Percentiles rank a stretch among this genome's conserved stretches.
Evolutionary conservation across 2,329 filamentous ascomycete genomes (phyloP).

Genomic region (Botrytis galanthina): DNA sequence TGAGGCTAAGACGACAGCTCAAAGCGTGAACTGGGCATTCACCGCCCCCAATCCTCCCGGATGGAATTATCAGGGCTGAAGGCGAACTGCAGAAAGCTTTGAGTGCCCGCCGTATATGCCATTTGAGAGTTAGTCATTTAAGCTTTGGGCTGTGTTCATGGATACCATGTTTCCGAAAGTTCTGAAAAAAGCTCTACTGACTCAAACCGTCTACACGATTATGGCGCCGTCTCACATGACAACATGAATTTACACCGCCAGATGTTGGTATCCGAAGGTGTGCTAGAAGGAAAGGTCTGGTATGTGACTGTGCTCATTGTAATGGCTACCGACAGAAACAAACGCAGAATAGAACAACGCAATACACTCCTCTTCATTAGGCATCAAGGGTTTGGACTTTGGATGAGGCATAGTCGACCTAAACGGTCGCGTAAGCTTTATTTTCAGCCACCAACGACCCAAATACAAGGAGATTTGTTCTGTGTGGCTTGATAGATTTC

Average conservation of each 20-base stretch:
- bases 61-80: slow-evolving; percentile 18
- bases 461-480: slow-evolving; percentile 12
- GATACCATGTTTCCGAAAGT: slow-evolving; percentile 15
- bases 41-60: slow-evolving; percentile 12
- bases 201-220: slow-evolving; percentile 18
- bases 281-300: slow-evolving; percentile 20
- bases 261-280: slow-evolving; percentile 34
- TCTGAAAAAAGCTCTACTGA: slow-evolving; percentile 14
- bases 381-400: slow-evolving; percentile 27
- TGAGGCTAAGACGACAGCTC: slow-evolving; percentile 9
- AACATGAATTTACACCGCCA: slow-evolving; percentile 35
- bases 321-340: slow-evolving; percentile 25
- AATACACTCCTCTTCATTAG: slow-evolving; percentile 33
- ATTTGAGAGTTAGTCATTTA: neutral
- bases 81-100: slow-evolving; percentile 19
- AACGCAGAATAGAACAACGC: slow-evolving; percentile 31
- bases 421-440: slow-evolving; percentile 20
- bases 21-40: slow-evolving; percentile 18
- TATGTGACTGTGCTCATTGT: slow-evolving; percentile 17
- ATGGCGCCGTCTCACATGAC: slow-evolving; percentile 31
- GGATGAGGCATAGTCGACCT: slow-evolving; percentile 18
- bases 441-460: slow-evolving; percentile 21
- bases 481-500: slow-evolving; percentile 28
- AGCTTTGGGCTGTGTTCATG: slow-evolving; percentile 5
- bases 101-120: slow-evolving; percentile 16